Conservation (phyloP, 768 basidiomycete species). For the Lactifluus piperatus region DNA sequence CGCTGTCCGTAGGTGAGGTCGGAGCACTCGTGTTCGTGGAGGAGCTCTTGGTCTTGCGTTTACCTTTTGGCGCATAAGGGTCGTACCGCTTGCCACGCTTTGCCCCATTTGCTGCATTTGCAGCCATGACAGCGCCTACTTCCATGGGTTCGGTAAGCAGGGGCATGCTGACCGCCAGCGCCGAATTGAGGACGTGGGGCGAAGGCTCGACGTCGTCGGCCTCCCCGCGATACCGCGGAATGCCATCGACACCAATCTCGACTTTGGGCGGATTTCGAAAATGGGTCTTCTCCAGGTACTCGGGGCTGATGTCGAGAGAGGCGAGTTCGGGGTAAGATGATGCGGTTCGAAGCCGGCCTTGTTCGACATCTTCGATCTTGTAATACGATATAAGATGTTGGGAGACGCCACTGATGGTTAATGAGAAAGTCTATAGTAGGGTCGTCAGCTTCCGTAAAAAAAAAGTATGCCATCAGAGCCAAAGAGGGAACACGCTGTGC, state of each 20-base stretch:
- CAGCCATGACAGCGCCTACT: constrained; percentile 3
- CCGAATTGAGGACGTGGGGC: constrained; percentile 24
- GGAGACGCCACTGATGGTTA: constrained; percentile 73
- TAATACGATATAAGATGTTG: constrained; percentile 96
- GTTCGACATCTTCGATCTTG: constrained; percentile 82
- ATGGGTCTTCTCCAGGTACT: constrained; percentile 84
- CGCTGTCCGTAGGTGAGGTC: constrained; percentile 14
- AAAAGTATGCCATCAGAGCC: not conserved
- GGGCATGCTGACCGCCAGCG: constrained; percentile 17
- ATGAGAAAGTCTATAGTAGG: constrained; percentile 73
- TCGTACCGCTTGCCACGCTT: constrained; percentile 29
- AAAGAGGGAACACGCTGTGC: not conserved
- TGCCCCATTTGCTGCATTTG: constrained; percentile 8
- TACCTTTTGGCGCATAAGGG: constrained; percentile 23
- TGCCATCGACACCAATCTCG: constrained; percentile 75
- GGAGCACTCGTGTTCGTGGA: constrained; percentile 5
- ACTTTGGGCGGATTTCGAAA: constrained; percentile 88
- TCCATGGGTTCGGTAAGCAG: constrained; percentile 18
- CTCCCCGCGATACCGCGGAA: constrained; percentile 75
- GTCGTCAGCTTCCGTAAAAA: constrained; percentile 9
- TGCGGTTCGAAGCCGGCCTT: constrained; percentile 79
- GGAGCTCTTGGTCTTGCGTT: constrained; percentile 14
- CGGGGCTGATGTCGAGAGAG: constrained; percentile 75
- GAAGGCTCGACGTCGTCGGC: constrained; percentile 51
- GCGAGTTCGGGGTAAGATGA: constrained; percentile 84